Percentiles rank a stretch among this genome's conserved stretches.
Evolutionary conservation across 148 eudicot species (phyloP).

Genomic region (Arbutus unedo): DNA sequence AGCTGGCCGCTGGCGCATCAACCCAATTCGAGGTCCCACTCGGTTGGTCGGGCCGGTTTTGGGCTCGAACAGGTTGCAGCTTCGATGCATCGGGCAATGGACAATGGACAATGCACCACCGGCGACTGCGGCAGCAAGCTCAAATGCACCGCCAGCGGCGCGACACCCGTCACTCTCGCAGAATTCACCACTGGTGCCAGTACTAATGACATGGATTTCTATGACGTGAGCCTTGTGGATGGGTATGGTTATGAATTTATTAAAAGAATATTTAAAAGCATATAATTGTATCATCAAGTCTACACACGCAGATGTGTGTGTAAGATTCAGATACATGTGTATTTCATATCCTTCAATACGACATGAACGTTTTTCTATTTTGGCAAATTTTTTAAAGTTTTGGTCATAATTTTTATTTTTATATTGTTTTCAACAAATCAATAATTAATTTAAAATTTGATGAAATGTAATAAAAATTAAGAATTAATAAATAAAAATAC

Average conservation of each 20-base stretch:
- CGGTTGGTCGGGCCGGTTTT: conserved; percentile 90
- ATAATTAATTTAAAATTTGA: too few species aligned
- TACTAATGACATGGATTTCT: conserved; percentile 47
- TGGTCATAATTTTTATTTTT: too few species aligned
- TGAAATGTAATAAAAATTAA: too few species aligned
- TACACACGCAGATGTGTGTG: too few species aligned
- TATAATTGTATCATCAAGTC: too few species aligned
- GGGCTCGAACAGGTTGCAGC: conserved; percentile 84
- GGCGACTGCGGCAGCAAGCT: conserved; percentile 44
- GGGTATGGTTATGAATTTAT: conserved; percentile 33
- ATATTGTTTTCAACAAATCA: too few species aligned
- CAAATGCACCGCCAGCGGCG: conserved; percentile 55
- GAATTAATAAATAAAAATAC: too few species aligned
- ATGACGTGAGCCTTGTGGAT: conserved; percentile 84
- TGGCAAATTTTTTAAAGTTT: too few species aligned
- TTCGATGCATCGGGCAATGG: conserved; percentile 42
- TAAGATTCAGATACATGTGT: too few species aligned
- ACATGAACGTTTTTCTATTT: too few species aligned
- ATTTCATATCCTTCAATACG: too few species aligned
- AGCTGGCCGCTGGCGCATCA: conserved; percentile 47
- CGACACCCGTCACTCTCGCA: conserved; percentile 56
- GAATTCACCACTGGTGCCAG: conserved; percentile 63
- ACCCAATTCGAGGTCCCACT: conserved; percentile 43
- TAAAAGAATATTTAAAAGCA: too few species aligned
- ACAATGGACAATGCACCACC: conserved; percentile 33